Evolutionary conservation across 2,329 filamentous ascomycete genomes (phyloP).

Genomic region (Lithohypha guttulata): DNA sequence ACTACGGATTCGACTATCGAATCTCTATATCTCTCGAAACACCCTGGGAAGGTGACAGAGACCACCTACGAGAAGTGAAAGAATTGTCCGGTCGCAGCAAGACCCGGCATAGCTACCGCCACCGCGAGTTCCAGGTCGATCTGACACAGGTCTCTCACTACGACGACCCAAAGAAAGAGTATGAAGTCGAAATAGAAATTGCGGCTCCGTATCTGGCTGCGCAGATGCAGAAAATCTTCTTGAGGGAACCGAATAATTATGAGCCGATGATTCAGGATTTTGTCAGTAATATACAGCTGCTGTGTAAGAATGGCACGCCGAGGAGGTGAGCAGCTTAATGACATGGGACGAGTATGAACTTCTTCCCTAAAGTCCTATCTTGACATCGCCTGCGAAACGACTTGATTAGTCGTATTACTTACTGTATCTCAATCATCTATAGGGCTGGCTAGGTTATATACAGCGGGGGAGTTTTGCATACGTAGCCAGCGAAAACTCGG

Average conservation of each 20-base stretch:
- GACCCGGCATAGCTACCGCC: slow-evolving; percentile 82
- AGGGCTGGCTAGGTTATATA: no score
- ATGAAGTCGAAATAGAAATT: slow-evolving; percentile 41
- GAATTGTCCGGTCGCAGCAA: slow-evolving; percentile 55
- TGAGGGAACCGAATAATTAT: slow-evolving; percentile 31
- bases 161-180: slow-evolving; percentile 33
- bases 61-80: slow-evolving; percentile 37
- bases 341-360: no score
- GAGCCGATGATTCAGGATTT: slow-evolving; percentile 38
- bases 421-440: no score
- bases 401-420: no score
- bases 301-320: slow-evolving; percentile 29
- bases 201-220: slow-evolving; percentile 35
- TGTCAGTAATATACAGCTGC: slow-evolving; percentile 38
- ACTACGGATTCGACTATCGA: slow-evolving; percentile 72
- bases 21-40: slow-evolving; percentile 94
- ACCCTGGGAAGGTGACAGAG: slow-evolving; percentile 61
- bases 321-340: no score
- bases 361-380: no score
- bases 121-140: slow-evolving; percentile 80
- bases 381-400: no score
- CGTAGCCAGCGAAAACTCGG: no score
- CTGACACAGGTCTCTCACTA: slow-evolving; percentile 71
- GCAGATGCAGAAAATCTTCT: slow-evolving; percentile 33
- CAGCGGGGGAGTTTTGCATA: no score